Evolutionary conservation across 768 basidiomycete species (phyloP), one percentile per base, ranked within the genome.

Genomic region (Gelatoporia subvermispora): DNA sequence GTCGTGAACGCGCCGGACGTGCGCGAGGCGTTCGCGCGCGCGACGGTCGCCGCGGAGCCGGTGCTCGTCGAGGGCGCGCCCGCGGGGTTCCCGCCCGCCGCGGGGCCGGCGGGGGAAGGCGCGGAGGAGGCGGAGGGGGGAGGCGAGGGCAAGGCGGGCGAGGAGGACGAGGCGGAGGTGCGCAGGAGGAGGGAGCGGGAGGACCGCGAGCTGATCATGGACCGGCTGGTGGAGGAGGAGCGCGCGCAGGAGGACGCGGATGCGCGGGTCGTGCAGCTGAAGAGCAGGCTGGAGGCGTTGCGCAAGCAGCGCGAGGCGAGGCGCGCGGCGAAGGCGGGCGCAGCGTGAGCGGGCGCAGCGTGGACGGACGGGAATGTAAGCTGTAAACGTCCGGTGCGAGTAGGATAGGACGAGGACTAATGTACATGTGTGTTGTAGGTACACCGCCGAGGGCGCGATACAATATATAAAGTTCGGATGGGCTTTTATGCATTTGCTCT

Each of bases 161-260:
- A 70, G 56, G 61, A 67, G 31, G 74, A 70, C 41, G 74, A 76
- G 58, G 78, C 74, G 41, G 71, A 73, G 44, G 61, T 64, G 44
- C 72, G 77, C 57, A 67, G 65, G 56, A 64, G 68, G 55, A 84
- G 74, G 63, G 82, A 83, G 57, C 72, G 72, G 60, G 88, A 91
- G 20, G 89, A 92, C 46, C 73, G 79, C 42, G 88, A 92, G 56
- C 66, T 91, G 50, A 91, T 92, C 38, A 87, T 92, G 84, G 89
- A 91, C 65, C 76, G 90, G 47, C 65, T 92, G 41, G 50, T 90
- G 63, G 89, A 91, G 24, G 90, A 93, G 68, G 89, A 93, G 63
- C 76, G 82, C 47, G 84, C 83, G 25, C 90, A 93, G 69, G 90
- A 93, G 61, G 89, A 92, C 61, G 90, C 88, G 4, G 90, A 93